A percentile compares a stretch with the other conserved stretches of the same genome.
These are phyloP conservation scores for Uronychia setigera DNA, from an alignment of 73 alveolate genomes.

Conservation along the genomic window DNA sequence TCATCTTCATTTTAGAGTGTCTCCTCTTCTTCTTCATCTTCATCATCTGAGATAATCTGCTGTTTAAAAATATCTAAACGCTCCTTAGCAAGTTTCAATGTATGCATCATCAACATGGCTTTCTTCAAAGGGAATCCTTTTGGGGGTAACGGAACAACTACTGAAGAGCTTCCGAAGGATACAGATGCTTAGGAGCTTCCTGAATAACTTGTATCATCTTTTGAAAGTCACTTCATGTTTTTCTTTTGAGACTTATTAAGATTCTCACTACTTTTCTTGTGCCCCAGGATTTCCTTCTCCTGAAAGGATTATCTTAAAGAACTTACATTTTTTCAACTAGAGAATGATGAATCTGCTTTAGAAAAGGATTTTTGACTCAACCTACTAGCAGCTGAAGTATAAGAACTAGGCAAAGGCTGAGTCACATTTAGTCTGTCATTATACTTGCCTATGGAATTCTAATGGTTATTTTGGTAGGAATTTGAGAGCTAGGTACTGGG, in stretches of 20 bases:
- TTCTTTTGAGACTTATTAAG: not conserved
- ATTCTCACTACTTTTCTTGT: not conserved
- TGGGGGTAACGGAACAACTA: not conserved
- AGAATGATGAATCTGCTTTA: not conserved
- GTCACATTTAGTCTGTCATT: too few relatives aligned
- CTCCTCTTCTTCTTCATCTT: too few relatives aligned
- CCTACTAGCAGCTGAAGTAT: too few relatives aligned
- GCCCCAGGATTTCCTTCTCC: not conserved
- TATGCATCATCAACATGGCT: not conserved
- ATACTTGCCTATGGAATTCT: too few relatives aligned
- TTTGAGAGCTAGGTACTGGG: not conserved
- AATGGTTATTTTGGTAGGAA: too few relatives aligned
- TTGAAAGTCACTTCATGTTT: too few relatives aligned
- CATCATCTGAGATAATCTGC: too few relatives aligned
- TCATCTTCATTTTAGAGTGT: too few relatives aligned
- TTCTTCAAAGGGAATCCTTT: not conserved
- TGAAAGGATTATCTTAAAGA: not conserved
- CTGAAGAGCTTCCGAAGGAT: too few relatives aligned
- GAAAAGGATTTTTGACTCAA: not conserved
- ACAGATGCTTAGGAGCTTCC: not conserved
- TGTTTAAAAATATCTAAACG: not conserved
- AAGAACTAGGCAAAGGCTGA: too few relatives aligned
- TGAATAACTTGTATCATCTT: too few relatives aligned
- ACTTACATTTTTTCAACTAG: not conserved
- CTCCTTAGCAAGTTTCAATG: not conserved